Conservation (phyloP, 2,329 filamentous ascomycete genomes). For the Mycogone perniciosa region DNA sequence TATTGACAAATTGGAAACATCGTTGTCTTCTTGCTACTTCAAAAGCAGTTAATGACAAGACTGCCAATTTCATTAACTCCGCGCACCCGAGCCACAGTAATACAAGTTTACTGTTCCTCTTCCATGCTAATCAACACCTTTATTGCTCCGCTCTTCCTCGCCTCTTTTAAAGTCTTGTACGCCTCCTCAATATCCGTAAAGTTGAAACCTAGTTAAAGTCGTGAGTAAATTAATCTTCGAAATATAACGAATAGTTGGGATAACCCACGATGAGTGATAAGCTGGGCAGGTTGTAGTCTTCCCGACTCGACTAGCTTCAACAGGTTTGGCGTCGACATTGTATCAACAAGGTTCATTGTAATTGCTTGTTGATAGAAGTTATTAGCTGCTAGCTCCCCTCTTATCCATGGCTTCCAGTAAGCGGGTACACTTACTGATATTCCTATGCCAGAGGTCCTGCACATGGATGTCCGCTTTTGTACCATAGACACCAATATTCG, state of each 20-base stretch:
- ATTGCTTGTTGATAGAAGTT: conserved; percentile 28
- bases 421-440: conserved; percentile 37
- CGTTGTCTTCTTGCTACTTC: too few relatives aligned
- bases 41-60: too few relatives aligned
- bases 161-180: conserved; percentile 37
- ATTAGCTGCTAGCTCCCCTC: neutral
- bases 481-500: conserved; percentile 54
- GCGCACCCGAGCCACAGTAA: too few relatives aligned
- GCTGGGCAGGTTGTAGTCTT: conserved; percentile 33
- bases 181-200: conserved; percentile 38
- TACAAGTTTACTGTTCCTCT: neutral
- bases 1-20: too few relatives aligned
- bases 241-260: neutral
- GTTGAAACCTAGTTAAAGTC: conserved; percentile 28
- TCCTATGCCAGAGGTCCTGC: conserved; percentile 48
- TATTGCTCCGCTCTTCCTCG: conserved; percentile 35
- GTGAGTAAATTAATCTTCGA: neutral
- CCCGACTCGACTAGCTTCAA: conserved; percentile 38
- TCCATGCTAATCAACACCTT: conserved; percentile 37
- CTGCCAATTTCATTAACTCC: too few relatives aligned
- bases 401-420: neutral
- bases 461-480: conserved; percentile 45
- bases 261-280: conserved; percentile 41
- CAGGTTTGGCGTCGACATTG: conserved; percentile 42
- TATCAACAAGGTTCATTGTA: conserved; percentile 42